These are phyloP conservation scores for Colletotrichum filicis DNA, from an alignment of 2,329 filamentous ascomycete genomes.

Conservation along the genomic window DNA sequence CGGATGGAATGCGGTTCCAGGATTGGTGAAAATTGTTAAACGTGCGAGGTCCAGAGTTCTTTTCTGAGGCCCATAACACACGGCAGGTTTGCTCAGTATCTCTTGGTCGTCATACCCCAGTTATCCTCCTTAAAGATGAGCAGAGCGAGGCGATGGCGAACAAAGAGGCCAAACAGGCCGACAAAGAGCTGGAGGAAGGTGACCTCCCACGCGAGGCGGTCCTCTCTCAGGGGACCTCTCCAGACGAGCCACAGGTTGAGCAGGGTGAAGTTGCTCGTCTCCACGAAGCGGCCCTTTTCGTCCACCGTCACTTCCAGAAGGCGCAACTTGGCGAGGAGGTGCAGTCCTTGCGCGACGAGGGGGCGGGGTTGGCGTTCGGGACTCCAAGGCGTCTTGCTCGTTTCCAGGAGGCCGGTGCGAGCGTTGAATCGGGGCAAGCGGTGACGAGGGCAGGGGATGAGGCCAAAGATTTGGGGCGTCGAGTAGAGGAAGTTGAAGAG, in stretches of 20 bases:
- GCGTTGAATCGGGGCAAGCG: slow-evolving; percentile 90
- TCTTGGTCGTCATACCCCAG: slow-evolving; percentile 50
- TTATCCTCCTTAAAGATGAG: slow-evolving; percentile 95
- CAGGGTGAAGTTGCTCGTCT: slow-evolving; percentile 91
- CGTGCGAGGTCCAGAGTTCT: background rate
- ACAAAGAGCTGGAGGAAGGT: slow-evolving; percentile 80
- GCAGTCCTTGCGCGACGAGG: slow-evolving; percentile 71
- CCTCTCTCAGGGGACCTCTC: slow-evolving; percentile 91
- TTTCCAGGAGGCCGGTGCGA: slow-evolving; percentile 85
- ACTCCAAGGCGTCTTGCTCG: slow-evolving; percentile 82
- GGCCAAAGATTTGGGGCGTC: slow-evolving; percentile 86
- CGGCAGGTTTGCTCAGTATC: slow-evolving; percentile 11
- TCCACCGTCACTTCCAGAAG: slow-evolving; percentile 73
- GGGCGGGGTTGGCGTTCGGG: slow-evolving; percentile 74
- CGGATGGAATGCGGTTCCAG: background rate
- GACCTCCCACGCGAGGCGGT: slow-evolving; percentile 83
- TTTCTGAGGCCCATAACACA: background rate
- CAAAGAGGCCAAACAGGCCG: slow-evolving; percentile 85
- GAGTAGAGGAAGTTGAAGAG: slow-evolving; percentile 98
- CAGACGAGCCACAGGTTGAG: slow-evolving; percentile 97
- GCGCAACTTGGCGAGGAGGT: slow-evolving; percentile 73
- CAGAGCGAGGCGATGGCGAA: slow-evolving; percentile 86
- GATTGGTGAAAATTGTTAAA: background rate
- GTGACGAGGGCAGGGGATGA: slow-evolving; percentile 93
- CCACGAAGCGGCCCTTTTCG: slow-evolving; percentile 75